Conservation (phyloP, 176 grass and related monocot species). For the Poa annua region DNA sequence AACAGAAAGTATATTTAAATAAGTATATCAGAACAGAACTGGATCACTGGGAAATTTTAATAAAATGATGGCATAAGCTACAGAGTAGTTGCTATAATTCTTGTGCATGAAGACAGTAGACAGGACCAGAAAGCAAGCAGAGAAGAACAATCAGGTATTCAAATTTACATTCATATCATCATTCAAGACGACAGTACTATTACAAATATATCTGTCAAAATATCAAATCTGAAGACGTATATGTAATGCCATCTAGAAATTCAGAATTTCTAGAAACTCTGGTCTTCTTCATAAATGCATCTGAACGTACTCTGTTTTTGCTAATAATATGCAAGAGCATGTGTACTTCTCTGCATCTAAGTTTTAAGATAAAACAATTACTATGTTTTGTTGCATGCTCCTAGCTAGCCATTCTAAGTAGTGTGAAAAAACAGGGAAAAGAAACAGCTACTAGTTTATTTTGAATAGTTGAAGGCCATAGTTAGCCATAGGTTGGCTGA, state of each 20-base stretch:
- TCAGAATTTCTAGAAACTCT: neutral
- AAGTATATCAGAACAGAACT: slow-evolving; percentile 2
- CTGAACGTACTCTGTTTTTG: neutral
- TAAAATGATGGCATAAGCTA: neutral
- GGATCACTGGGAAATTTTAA: neutral
- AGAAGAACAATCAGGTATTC: neutral
- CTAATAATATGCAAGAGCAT: neutral
- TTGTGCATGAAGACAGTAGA: neutral
- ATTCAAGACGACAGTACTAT: neutral
- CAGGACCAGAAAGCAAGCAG: neutral
- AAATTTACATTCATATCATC: neutral
- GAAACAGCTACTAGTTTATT: neutral
- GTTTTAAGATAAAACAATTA: neutral
- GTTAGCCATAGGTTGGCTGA: neutral
- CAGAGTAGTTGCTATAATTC: neutral
- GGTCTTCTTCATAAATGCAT: neutral
- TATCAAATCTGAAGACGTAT: neutral
- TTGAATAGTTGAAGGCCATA: neutral
- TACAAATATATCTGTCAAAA: too few relatives aligned
- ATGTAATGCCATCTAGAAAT: slow-evolving; percentile 12
- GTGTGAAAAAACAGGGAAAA: neutral
- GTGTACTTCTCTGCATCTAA: neutral
- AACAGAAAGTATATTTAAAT: slow-evolving; percentile 1
- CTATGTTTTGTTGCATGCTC: neutral
- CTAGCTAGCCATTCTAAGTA: neutral